These are phyloP conservation scores for Zoysia pacifica DNA, from an alignment of 176 grass and related monocot genomes.

Conservation along the genomic window DNA sequence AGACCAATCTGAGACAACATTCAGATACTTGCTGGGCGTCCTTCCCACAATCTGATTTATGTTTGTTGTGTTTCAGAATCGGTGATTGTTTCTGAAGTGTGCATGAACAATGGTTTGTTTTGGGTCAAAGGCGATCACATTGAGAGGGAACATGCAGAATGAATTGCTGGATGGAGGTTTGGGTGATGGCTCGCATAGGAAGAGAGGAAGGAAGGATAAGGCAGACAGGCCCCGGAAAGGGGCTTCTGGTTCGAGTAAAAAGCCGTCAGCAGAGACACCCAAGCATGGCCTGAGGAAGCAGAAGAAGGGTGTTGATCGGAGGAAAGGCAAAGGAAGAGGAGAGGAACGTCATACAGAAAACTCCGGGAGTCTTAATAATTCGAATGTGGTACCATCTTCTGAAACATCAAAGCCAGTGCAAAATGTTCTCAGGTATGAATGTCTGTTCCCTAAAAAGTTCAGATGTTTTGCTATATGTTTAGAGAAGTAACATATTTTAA, in stretches of 20 bases:
- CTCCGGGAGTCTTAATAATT: slow-evolving; percentile 11
- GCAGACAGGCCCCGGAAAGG: slow-evolving; percentile 38
- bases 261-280: slow-evolving; percentile 14
- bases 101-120: slow-evolving; percentile 42
- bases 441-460: background rate
- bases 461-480: background rate
- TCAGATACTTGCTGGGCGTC: too few relatives aligned
- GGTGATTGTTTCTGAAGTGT: background rate
- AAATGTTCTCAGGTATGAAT: slow-evolving; percentile 52
- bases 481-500: background rate
- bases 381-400: slow-evolving; percentile 1
- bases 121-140: slow-evolving; percentile 20
- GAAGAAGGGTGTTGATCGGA: slow-evolving; percentile 34
- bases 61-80: slow-evolving; percentile 6
- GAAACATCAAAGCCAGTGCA: slow-evolving; percentile 28
- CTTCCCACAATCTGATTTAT: background rate
- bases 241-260: slow-evolving; percentile 22
- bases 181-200: slow-evolving; percentile 26
- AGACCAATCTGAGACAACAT: too few relatives aligned
- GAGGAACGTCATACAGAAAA: slow-evolving; percentile 9
- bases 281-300: slow-evolving; percentile 17
- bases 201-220: slow-evolving; percentile 46
- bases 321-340: slow-evolving; percentile 30
- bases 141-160: slow-evolving; percentile 14
- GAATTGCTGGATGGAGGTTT: slow-evolving; percentile 8